Conservation (phyloP, 805 yeast species). For the Saturnispora sanitii region DNA sequence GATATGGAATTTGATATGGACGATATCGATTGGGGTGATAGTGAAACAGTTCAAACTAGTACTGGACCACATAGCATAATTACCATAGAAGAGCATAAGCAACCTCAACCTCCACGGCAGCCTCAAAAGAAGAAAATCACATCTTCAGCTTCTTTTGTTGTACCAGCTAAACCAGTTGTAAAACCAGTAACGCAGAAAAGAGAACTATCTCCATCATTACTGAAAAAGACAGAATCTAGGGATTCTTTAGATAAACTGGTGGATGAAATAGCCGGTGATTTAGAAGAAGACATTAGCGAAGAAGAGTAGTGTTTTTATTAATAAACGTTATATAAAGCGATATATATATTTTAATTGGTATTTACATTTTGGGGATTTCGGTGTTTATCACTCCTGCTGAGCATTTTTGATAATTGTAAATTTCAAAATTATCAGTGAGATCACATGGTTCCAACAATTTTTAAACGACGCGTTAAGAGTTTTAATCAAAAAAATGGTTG, state of each 20-base stretch:
- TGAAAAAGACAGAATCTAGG: not conserved
- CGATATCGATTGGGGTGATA: slow-evolving; percentile 24
- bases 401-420: not conserved
- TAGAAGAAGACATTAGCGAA: slow-evolving; percentile 4
- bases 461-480: too few relatives aligned
- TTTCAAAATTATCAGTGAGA: not conserved
- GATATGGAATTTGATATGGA: slow-evolving; percentile 12
- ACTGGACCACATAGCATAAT: not conserved
- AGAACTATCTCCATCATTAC: not conserved
- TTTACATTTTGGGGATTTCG: too few relatives aligned
- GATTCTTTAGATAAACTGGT: slow-evolving; percentile 4
- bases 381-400: not conserved
- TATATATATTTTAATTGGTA: too few relatives aligned
- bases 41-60: slow-evolving; percentile 11
- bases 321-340: too few relatives aligned
- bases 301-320: slow-evolving; percentile 1
- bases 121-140: too few relatives aligned
- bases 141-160: not conserved
- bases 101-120: not conserved
- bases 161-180: not conserved
- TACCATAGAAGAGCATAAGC: not conserved
- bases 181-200: not conserved
- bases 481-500: too few relatives aligned
- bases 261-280: not conserved
- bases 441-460: too few relatives aligned